A percentile compares a stretch with the other conserved stretches of the same genome.
Evolutionary conservation across 2,329 filamentous ascomycete genomes (phyloP).

Genomic region (Dactylonectria macrodidyma): DNA sequence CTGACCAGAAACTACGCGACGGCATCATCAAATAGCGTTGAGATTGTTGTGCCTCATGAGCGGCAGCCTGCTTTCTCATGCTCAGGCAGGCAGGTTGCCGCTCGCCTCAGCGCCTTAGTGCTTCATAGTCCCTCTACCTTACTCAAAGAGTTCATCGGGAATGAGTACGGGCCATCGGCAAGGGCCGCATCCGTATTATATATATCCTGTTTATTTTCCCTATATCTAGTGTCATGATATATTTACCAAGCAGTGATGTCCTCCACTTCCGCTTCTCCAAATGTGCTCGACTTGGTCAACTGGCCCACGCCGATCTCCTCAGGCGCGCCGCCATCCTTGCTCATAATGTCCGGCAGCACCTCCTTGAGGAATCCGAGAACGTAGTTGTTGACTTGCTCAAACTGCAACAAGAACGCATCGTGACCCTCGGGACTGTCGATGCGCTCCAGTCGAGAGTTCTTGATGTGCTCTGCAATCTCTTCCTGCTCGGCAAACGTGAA

Average conservation of each 20-base stretch:
- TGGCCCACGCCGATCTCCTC: conserved; percentile 69
- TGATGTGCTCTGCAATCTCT: conserved; percentile 87
- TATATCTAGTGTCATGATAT: conserved; percentile 2
- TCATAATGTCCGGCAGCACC: conserved; percentile 91
- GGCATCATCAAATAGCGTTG: background rate
- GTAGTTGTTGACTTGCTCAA: conserved; percentile 95
- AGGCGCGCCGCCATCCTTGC: conserved; percentile 65
- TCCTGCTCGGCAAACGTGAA: conserved; percentile 98
- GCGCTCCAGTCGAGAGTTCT: conserved; percentile 81
- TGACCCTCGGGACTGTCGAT: conserved; percentile 97
- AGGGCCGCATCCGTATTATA: too few species aligned
- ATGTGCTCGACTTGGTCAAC: conserved; percentile 89
- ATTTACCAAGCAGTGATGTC: conserved; percentile 94
- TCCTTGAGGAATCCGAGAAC: conserved; percentile 87
- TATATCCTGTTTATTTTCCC: too few species aligned
- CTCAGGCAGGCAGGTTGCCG: background rate
- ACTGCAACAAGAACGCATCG: conserved; percentile 95
- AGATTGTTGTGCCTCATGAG: background rate
- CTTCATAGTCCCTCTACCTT: background rate
- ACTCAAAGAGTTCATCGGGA: background rate
- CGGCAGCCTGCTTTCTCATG: background rate
- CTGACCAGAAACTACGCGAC: background rate
- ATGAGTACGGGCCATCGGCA: too few species aligned
- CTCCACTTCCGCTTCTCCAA: conserved; percentile 95
- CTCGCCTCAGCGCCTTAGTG: background rate